A percentile compares a stretch with the other conserved stretches of the same genome.
Conservation (phyloP, 2,329 filamentous ascomycete species). For the Sporothrix inflata region DNA sequence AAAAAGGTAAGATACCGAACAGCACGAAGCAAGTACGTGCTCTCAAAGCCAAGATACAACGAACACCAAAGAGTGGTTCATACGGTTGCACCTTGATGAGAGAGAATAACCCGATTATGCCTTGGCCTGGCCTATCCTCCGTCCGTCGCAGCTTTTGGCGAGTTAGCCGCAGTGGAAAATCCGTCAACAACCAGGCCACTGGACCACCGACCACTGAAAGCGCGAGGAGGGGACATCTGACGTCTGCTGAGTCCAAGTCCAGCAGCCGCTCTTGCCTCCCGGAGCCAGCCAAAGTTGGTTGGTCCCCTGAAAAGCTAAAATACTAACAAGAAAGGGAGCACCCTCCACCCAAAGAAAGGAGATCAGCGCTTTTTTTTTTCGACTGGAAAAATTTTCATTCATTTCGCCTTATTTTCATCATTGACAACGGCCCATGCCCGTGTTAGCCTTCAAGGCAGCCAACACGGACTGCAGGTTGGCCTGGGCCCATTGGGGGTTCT, state of each 20-base stretch:
- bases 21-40: neutral
- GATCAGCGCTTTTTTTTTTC: slow-evolving; percentile 8
- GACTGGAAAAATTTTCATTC: slow-evolving; percentile 12
- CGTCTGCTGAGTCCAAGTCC: neutral
- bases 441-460: neutral
- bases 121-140: neutral
- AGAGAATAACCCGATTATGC: slow-evolving; percentile 2
- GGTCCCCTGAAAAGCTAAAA: neutral
- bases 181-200: neutral
- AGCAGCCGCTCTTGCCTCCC: neutral
- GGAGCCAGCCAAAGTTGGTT: neutral
- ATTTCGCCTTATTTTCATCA: neutral
- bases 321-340: slow-evolving; percentile 4
- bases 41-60: too few species aligned
- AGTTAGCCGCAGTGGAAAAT: slow-evolving; percentile 23
- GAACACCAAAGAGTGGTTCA: too few species aligned
- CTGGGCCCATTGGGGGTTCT: neutral
- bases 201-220: neutral
- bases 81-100: neutral
- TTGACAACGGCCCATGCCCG: neutral
- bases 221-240: neutral
- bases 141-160: neutral
- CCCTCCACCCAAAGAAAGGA: neutral
- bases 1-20: neutral
- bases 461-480: slow-evolving; percentile 13